Percentiles rank a stretch among this genome's conserved stretches.
phyloP scores from a whole-genome alignment of 2,329 filamentous ascomycete species.

The Aspergillus cejpii region DNA sequence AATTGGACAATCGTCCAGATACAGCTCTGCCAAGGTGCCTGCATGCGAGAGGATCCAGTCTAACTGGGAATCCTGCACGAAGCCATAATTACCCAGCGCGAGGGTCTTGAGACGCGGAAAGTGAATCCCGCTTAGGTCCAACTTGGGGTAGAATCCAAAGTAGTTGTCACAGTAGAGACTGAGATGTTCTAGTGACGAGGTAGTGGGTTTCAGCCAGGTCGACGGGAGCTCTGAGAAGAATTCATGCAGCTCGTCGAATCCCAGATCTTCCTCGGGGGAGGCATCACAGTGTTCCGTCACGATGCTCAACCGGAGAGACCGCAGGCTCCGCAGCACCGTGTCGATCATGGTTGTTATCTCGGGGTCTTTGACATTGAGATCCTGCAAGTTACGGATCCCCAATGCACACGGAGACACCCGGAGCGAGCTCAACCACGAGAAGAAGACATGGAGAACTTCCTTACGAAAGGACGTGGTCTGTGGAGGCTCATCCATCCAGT shows the following conservation, averaged over 20 bases:
- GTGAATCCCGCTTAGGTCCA: conserved; percentile 30
- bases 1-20: conserved; percentile 43
- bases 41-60: conserved; percentile 43
- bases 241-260: background rate
- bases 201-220: conserved; percentile 8
- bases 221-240: background rate
- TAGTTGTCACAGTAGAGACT: conserved; percentile 35
- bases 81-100: conserved; percentile 38
- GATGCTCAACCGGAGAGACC: background rate
- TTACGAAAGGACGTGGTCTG: background rate
- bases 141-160: conserved; percentile 39
- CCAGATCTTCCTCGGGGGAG: background rate
- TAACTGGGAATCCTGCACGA: conserved; percentile 43
- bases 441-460: background rate
- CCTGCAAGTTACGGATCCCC: background rate
- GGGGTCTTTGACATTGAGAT: background rate
- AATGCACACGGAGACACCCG: background rate
- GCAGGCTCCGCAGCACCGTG: background rate
- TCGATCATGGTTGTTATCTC: background rate
- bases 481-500: background rate
- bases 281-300: background rate
- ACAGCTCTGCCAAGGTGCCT: conserved; percentile 36
- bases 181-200: conserved; percentile 27
- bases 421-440: background rate
- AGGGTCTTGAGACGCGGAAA: conserved; percentile 40